Base-by-base conservation (phyloP, 208 protist species). In the Trypanosoma mega region DNA sequence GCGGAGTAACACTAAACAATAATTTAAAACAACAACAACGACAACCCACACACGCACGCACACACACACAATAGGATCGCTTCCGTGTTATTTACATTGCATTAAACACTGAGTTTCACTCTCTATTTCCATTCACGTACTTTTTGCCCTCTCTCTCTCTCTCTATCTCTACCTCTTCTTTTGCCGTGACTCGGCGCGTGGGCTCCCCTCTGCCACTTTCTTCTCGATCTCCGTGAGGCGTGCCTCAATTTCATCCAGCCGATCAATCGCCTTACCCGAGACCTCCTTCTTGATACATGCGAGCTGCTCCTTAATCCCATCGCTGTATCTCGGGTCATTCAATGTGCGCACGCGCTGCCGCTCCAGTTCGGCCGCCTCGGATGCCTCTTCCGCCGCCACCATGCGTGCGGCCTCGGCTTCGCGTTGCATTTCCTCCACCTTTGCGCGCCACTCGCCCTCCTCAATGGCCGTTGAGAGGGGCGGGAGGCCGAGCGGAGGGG, bases 281-380 rank as follows among this genome's bases (percentile, higher is more conserved):
- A 93, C 90, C 5, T 82, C 68, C 29, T 80, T 68, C 21, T 82
- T 80, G 54, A 96, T 96, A 0, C 47, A 39, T 37, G 77, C 68
- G 2, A 96, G 76, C 77, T 96, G 90, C 67, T 90, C 83, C n/a
- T 70, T 53, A 27, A 96, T 68, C 8, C 87, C 85, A 21, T 78
- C 78, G 21, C 75, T 82, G 56, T 85, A 93, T 24, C 74, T 56
- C 1, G 80, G 76, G 37, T 77, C 71, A 43, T 85, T 76, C 0
- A 93, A 65, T 6, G 70, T 65, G 4, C 63, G 69, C n/a, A 77
- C 39, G 3, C 70, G 56, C 59, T 61, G 41, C 24, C 78, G 61
- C 59, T 80, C 58, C 46, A 77, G 64, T 26, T 86, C 82, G 0
- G 76, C 48, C 31, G 49, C 77, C 43, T 76, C 75, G 1, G 80